Conservation (phyloP, 2,329 filamentous ascomycete genomes). For the Fusarium abutilonis region DNA sequence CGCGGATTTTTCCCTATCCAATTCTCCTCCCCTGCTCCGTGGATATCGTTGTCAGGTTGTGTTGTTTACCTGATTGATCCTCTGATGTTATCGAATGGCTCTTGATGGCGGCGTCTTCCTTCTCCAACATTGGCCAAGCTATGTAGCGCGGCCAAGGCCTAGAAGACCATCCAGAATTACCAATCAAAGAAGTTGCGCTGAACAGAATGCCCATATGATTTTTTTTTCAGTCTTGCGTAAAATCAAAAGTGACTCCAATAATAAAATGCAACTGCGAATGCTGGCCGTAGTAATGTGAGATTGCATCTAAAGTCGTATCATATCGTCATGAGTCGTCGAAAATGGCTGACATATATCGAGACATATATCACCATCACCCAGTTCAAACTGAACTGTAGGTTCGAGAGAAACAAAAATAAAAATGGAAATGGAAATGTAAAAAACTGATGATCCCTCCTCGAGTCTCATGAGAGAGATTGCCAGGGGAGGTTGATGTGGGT, state of each 20-base stretch:
- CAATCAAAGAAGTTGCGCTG: neutral
- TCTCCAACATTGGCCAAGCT: slow-evolving; percentile 1
- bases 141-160: neutral
- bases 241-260: slow-evolving; percentile 8
- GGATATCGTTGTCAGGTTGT: neutral
- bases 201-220: neutral
- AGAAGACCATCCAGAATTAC: neutral
- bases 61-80: neutral
- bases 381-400: slow-evolving; percentile 16
- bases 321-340: slow-evolving; percentile 44
- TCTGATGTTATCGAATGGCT: neutral
- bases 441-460: slow-evolving; percentile 22
- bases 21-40: neutral
- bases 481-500: slow-evolving; percentile 41
- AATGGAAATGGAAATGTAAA: slow-evolving; percentile 6
- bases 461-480: slow-evolving; percentile 44
- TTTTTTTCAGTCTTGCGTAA: slow-evolving; percentile 24
- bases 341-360: slow-evolving; percentile 17
- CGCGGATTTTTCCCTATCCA: slow-evolving; percentile 7
- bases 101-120: slow-evolving; percentile 1
- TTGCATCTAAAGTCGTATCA: slow-evolving; percentile 43
- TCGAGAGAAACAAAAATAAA: neutral
- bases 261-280: slow-evolving; percentile 15
- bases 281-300: slow-evolving; percentile 34
- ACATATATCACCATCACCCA: slow-evolving; percentile 21